phyloP scores from a whole-genome alignment of 169 alveolate genomes.

The Plasmodium blacklocki region DNA sequence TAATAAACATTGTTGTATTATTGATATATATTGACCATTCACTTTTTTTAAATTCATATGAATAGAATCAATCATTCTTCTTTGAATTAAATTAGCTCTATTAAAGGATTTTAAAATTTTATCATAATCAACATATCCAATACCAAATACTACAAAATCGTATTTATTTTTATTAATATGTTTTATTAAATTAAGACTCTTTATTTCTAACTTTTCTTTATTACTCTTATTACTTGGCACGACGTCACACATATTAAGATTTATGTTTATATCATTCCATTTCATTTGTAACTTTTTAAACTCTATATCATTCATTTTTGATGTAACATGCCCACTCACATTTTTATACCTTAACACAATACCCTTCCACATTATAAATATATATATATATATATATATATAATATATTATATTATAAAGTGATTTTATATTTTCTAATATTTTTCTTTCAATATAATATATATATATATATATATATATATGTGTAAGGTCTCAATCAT shows the following conservation, averaged over 20 bases:
- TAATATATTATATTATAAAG: too few relatives aligned
- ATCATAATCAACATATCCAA: constrained; percentile 76
- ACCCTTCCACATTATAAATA: constrained; percentile 1
- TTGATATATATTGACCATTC: constrained; percentile 74
- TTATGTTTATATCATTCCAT: constrained; percentile 55
- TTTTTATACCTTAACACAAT: constrained; percentile 11
- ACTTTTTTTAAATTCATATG: constrained; percentile 65
- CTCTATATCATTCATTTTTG: constrained; percentile 3
- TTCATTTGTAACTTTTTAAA: constrained; percentile 36
- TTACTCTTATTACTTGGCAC: constrained; percentile 57
- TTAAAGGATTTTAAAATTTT: constrained; percentile 73
- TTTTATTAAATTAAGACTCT: constrained; percentile 70
- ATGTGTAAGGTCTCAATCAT: too few relatives aligned
- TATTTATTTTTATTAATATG: constrained; percentile 44
- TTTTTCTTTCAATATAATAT: too few relatives aligned
- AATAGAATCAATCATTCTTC: constrained; percentile 50
- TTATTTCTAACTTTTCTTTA: constrained; percentile 64
- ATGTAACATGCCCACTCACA: background rate
- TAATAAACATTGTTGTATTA: constrained; percentile 73
- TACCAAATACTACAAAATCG: constrained; percentile 70
- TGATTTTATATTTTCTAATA: too few relatives aligned
- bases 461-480: too few relatives aligned
- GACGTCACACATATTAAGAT: constrained; percentile 35
- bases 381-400: too few relatives aligned
- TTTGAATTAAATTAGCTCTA: constrained; percentile 71